Conservation (phyloP, 2,329 filamentous ascomycete species). For the Cordyceps militaris region DNA sequence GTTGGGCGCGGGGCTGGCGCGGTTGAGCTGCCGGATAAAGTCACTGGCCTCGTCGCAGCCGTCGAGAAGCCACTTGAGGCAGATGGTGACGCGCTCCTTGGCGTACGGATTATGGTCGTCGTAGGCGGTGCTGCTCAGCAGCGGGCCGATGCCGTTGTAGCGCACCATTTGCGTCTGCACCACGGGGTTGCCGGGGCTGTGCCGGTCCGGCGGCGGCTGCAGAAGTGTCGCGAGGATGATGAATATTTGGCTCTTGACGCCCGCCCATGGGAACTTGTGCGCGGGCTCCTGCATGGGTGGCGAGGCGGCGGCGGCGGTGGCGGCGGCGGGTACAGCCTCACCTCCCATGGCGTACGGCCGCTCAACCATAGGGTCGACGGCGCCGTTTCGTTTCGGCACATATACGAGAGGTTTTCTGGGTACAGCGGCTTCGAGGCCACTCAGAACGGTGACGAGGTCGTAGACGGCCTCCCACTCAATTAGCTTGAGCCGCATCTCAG, state of each 20-base stretch:
- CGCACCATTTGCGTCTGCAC: conserved; percentile 85
- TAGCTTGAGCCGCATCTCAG: conserved; percentile 73
- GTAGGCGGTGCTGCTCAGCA: conserved; percentile 83
- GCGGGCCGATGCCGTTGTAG: conserved; percentile 76
- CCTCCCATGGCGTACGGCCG: conserved; percentile 48
- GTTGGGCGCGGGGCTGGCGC: conserved; percentile 34
- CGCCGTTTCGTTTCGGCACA: conserved; percentile 26
- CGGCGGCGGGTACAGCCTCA: conserved; percentile 19
- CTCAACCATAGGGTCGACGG: conserved; percentile 47
- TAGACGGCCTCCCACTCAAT: conserved; percentile 89
- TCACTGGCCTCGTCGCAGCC: conserved; percentile 66
- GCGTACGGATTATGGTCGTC: conserved; percentile 94
- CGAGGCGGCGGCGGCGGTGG: conserved; percentile 32
- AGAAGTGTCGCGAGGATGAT: conserved; percentile 84
- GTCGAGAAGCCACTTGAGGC: conserved; percentile 75
- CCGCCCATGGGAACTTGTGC: conserved; percentile 57
- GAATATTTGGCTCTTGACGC: conserved; percentile 88
- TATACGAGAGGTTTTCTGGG: conserved; percentile 67
- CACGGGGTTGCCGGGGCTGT: conserved; percentile 57
- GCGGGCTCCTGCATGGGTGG: conserved; percentile 53
- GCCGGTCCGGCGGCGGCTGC: conserved; percentile 64
- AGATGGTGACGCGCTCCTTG: conserved; percentile 83
- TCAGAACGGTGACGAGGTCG: conserved; percentile 79
- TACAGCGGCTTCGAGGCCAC: conserved; percentile 80
- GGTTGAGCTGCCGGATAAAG: conserved; percentile 59